Evolutionary conservation across 2,329 filamentous ascomycete species (phyloP).

Genomic region (Phialophora verrucosa): DNA sequence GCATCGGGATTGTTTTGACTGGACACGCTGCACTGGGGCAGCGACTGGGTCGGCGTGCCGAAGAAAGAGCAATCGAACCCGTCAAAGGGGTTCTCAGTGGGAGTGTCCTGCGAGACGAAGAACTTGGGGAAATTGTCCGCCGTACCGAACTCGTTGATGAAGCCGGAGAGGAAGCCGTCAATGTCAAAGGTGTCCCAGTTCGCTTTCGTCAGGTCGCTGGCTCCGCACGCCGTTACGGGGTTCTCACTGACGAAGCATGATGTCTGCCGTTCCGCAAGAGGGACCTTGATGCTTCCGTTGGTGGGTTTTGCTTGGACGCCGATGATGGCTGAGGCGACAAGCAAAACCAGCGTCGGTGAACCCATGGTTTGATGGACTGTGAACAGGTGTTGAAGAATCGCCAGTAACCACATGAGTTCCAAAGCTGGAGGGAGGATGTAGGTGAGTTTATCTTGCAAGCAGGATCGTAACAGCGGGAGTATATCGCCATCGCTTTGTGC

Average conservation of each 20-base stretch:
- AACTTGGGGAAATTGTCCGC: constrained; percentile 23
- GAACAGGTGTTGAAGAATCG: neutral
- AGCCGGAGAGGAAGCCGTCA: constrained; percentile 16
- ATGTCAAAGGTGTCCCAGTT: constrained; percentile 24
- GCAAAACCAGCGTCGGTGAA: neutral
- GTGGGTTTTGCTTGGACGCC: neutral
- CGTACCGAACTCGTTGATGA: constrained; percentile 22
- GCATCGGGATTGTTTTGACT: constrained; percentile 14
- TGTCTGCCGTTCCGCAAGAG: constrained; percentile 1
- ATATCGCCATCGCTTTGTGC: neutral
- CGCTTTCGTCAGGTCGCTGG: constrained; percentile 12
- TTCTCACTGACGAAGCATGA: constrained; percentile 4
- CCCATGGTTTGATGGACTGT: neutral
- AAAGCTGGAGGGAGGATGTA: no score
- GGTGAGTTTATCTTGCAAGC: neutral
- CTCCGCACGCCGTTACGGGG: constrained; percentile 14
- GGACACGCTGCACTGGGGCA: constrained; percentile 8
- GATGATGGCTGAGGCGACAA: neutral
- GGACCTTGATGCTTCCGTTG: neutral
- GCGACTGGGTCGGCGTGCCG: constrained; percentile 4
- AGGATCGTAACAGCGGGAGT: neutral
- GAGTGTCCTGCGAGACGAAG: constrained; percentile 21
- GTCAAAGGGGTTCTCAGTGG: constrained; percentile 16
- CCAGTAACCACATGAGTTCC: no score
- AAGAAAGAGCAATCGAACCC: constrained; percentile 21